Conservation (phyloP, 2,329 filamentous ascomycete species). For the Didymella exigua region DNA sequence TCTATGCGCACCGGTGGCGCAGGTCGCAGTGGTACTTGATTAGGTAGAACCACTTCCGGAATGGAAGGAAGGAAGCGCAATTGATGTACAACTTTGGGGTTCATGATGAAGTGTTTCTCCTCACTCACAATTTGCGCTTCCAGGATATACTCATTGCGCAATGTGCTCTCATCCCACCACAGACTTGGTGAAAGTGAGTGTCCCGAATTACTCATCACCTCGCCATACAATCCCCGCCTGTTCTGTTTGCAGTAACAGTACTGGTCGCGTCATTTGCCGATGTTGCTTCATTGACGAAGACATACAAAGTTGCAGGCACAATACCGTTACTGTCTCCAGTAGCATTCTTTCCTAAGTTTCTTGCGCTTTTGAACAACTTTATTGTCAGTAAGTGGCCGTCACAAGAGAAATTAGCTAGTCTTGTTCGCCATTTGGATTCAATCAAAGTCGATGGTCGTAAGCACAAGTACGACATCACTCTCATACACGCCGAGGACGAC, state of each 20-base stretch:
- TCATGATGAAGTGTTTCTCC: conserved; percentile 21
- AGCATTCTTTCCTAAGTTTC: conserved; percentile 51
- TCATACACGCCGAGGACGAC: conserved; percentile 61
- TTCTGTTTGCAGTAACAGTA: conserved; percentile 60
- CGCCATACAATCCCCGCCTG: conserved; percentile 50
- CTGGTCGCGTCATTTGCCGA: conserved; percentile 64
- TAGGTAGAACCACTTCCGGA: conserved; percentile 12
- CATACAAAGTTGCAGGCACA: conserved; percentile 62
- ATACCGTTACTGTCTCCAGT: conserved; percentile 62
- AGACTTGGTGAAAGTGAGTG: conserved; percentile 29
- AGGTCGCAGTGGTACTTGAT: background rate
- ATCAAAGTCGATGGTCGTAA: conserved; percentile 38
- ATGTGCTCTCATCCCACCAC: conserved; percentile 22
- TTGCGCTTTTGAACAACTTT: conserved; percentile 53
- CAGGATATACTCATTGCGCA: conserved; percentile 28
- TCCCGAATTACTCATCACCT: conserved; percentile 48
- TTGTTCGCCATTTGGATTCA: conserved; percentile 46
- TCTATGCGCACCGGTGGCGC: background rate
- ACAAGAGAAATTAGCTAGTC: conserved; percentile 56
- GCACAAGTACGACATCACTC: conserved; percentile 52
- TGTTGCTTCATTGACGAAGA: conserved; percentile 59
- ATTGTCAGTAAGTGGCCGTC: conserved; percentile 59
- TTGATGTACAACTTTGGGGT: conserved; percentile 24
- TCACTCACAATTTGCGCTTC: conserved; percentile 24
- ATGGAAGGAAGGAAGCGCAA: conserved; percentile 27